Base-by-base conservation (phyloP, 345 rosid species). In the Rhodomyrtus tomentosa region DNA sequence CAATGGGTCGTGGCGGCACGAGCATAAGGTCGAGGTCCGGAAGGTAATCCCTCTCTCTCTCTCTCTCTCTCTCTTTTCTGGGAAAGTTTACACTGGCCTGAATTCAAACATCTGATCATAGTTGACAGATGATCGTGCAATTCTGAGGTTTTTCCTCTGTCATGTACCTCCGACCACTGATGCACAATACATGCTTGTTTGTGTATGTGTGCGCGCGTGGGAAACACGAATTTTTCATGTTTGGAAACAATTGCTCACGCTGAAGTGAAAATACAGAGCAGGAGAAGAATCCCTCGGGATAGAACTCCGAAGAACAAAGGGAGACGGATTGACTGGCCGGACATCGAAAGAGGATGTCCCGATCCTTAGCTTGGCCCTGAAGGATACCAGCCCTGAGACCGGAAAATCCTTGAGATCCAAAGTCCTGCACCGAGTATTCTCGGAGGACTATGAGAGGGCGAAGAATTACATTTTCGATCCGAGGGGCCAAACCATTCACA, bases 361-460 rank as follows among this genome's bases (percentile, higher is more conserved):
- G 11, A 32, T 45, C 29, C 82, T 1, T 1, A 42, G 82, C 27
- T 80, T 32, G 15, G 52, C 50, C 83, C 32, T 50, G 50, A 81
- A 81, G 55, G 59, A 25, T 45, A 42, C 84, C 4, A 51, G 12
- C 81, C 86, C 27, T 83, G n/a, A 56, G 76, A 32, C 32, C 76
- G 42, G 76, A 62, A 81, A 80, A 76, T 84, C 83, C 54, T 59
- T 84, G 42, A 85, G 68, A 52, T 76, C 59, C 29, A n/a, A 38
- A 50, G 73, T 82, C 22, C 83, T 72, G 55, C 24, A 20, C 84
- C 51, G 84, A 1, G 87, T 82, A 59, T 85, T 50, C 76, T 85
- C 87, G 8, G 87, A 81, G 87, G 87, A 85, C 84, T 81, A 81
- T 3, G 81, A 82, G 42, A 72, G 62, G 18, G 52, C 2, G 80